Conservation (phyloP, 2,329 filamentous ascomycete genomes). For the Colletotrichum chlorophyti region DNA sequence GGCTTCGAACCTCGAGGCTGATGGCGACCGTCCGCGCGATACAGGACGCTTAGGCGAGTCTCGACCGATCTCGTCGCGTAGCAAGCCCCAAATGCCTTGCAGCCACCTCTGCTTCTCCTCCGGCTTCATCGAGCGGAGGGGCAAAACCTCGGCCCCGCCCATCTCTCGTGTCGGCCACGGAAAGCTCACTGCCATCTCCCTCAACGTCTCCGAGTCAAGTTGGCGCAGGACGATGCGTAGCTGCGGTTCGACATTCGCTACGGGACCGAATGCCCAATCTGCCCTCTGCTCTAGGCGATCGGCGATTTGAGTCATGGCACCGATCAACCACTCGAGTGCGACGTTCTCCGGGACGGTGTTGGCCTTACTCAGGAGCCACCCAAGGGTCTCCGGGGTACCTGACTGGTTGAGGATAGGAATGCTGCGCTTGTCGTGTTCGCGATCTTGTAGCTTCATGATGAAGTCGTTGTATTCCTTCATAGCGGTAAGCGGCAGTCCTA, state of each 20-base stretch:
- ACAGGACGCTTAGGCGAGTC: not conserved
- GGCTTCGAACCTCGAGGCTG: slow-evolving; percentile 30
- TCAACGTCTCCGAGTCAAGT: slow-evolving; percentile 37
- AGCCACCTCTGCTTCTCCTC: slow-evolving; percentile 44
- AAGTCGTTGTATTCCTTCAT: slow-evolving; percentile 44
- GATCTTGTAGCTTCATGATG: slow-evolving; percentile 41
- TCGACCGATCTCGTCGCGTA: slow-evolving; percentile 29
- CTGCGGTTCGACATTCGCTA: slow-evolving; percentile 39
- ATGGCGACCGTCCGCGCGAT: not conserved
- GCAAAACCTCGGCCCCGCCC: slow-evolving; percentile 42
- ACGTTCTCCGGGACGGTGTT: slow-evolving; percentile 39
- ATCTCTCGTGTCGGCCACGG: slow-evolving; percentile 45
- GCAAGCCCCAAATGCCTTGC: slow-evolving; percentile 37
- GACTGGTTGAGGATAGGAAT: slow-evolving; percentile 44
- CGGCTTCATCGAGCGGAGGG: slow-evolving; percentile 42
- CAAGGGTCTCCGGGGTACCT: slow-evolving; percentile 41
- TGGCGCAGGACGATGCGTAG: slow-evolving; percentile 41
- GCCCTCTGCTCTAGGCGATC: slow-evolving; percentile 37
- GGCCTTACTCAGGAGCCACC: slow-evolving; percentile 42
- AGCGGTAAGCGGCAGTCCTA: slow-evolving; percentile 37
- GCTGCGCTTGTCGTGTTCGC: slow-evolving; percentile 45
- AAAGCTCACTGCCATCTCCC: slow-evolving; percentile 44
- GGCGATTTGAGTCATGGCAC: slow-evolving; percentile 41
- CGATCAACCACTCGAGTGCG: slow-evolving; percentile 42
- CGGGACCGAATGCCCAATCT: slow-evolving; percentile 39